These are phyloP conservation scores for Helianthus tuberosus DNA, from an alignment of 129 eudicot genomes.

Conservation along the genomic window DNA sequence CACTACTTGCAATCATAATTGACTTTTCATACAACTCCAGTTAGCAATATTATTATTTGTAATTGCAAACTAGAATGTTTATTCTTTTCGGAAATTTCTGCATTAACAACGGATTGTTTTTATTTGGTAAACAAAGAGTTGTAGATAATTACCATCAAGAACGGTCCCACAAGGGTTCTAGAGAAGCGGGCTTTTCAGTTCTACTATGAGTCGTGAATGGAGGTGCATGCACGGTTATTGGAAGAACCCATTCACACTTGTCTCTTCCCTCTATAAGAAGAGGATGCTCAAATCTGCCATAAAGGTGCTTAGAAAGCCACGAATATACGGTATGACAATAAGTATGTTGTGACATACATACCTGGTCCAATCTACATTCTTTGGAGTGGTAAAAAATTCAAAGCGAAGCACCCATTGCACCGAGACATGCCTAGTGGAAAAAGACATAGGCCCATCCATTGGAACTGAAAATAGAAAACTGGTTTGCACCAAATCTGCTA, in stretches of 20 bases:
- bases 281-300: conserved; percentile 83
- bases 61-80: neutral
- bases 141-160: conserved; percentile 56
- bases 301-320: conserved; percentile 5
- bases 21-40: neutral
- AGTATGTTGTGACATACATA: conserved; percentile 26
- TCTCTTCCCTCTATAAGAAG: conserved; percentile 95
- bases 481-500: conserved; percentile 95
- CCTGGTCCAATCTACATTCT: conserved; percentile 93
- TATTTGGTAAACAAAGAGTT: neutral
- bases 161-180: conserved; percentile 78
- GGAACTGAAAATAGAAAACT: conserved; percentile 93
- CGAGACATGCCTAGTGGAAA: conserved; percentile 85
- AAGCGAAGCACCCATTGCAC: conserved; percentile 99
- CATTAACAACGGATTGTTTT: neutral
- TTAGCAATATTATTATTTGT: conserved; percentile 5
- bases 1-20: neutral
- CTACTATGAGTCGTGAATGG: conserved; percentile 58
- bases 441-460: conserved; percentile 99
- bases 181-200: conserved; percentile 59
- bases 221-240: conserved; percentile 92
- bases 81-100: neutral
- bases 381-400: conserved; percentile 92
- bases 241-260: conserved; percentile 98
- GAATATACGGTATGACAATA: neutral